Percentiles rank a stretch among this genome's conserved stretches.
These are phyloP conservation scores for Cryphonectria japonica DNA, from an alignment of 2,329 filamentous ascomycete genomes.

Conservation along the genomic window DNA sequence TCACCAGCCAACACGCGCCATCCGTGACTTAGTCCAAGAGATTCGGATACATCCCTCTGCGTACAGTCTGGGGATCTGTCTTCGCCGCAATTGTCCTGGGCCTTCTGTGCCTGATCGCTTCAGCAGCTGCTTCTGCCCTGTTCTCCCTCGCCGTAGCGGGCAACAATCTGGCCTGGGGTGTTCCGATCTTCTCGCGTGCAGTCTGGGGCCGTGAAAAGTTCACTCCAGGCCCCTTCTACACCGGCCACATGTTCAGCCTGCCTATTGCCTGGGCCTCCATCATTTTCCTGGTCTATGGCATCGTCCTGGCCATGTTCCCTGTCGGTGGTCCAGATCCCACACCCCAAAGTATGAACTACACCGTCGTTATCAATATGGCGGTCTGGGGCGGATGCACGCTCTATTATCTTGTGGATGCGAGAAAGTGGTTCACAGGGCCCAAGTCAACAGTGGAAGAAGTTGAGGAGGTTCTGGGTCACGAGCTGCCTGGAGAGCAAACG, in stretches of 20 bases:
- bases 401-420: conserved; percentile 60
- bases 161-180: conserved; percentile 64
- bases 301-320: conserved; percentile 63
- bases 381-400: conserved; percentile 60
- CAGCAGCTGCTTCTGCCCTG: conserved; percentile 58
- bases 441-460: conserved; percentile 55
- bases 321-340: conserved; percentile 56
- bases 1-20: neutral
- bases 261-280: conserved; percentile 59
- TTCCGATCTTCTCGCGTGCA: conserved; percentile 60
- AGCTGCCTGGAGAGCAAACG: conserved; percentile 31
- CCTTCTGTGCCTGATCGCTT: conserved; percentile 60
- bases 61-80: conserved; percentile 58
- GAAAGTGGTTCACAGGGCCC: conserved; percentile 64
- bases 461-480: conserved; percentile 28
- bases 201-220: conserved; percentile 63
- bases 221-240: conserved; percentile 62
- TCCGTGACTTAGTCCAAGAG: conserved; percentile 43
- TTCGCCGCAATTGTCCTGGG: conserved; percentile 56
- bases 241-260: conserved; percentile 52
- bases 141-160: conserved; percentile 64
- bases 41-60: conserved; percentile 61
- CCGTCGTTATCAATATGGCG: conserved; percentile 61
- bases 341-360: conserved; percentile 62
- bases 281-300: conserved; percentile 58